phyloP scores from a whole-genome alignment of 257 asterid genomes.

The Capsicum chinense region DNA sequence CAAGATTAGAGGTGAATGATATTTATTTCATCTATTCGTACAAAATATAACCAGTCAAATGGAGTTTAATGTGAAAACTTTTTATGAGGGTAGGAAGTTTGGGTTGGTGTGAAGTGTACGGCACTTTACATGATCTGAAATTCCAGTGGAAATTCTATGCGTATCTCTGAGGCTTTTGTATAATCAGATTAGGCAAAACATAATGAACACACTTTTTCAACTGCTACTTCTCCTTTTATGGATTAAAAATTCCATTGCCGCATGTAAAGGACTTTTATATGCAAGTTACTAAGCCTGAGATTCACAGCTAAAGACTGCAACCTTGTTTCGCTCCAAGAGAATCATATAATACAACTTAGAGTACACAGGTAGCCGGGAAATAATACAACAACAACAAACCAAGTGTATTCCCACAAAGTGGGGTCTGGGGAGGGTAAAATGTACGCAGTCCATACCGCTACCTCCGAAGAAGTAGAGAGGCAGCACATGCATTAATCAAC shows the following conservation, averaged over 20 bases:
- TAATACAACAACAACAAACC: neutral
- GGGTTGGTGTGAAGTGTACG: too few species aligned
- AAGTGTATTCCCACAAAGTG: too few species aligned
- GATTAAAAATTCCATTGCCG: neutral
- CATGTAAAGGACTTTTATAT: neutral
- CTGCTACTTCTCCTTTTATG: neutral
- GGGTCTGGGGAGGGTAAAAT: too few species aligned
- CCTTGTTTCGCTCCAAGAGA: constrained; percentile 1
- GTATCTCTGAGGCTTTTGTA: neutral
- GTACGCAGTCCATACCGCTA: too few species aligned
- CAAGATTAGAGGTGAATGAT: constrained; percentile 10
- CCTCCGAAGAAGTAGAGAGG: neutral
- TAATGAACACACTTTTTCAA: neutral
- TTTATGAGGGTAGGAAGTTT: too few species aligned
- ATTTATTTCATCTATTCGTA: neutral
- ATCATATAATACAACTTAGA: constrained; percentile 8
- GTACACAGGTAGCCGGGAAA: neutral
- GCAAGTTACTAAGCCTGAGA: neutral
- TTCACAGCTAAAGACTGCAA: constrained; percentile 19
- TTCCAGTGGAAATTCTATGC: neutral
- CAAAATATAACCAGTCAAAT: constrained; percentile 18
- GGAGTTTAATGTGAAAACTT: neutral
- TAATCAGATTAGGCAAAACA: constrained; percentile 20
- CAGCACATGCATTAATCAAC: neutral
- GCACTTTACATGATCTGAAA: too few species aligned